phyloP scores from a whole-genome alignment of 257 asterid species.

The Pogostemon cablin region DNA sequence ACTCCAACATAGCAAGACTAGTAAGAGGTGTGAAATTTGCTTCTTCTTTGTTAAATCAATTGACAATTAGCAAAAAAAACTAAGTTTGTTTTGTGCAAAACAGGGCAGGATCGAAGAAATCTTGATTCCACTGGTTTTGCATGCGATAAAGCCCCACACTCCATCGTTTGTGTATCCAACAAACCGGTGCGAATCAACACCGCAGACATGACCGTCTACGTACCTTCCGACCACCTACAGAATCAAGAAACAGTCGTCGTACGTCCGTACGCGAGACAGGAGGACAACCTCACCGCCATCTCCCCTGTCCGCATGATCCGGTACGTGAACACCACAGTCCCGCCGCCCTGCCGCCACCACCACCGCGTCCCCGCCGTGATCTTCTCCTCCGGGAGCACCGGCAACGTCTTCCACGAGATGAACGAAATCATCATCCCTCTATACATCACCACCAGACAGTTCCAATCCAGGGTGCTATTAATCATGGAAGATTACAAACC shows the following conservation, averaged over 20 bases:
- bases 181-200: conserved; percentile 45
- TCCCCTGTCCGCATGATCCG: conserved; percentile 44
- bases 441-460: conserved; percentile 67
- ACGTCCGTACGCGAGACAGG: conserved; percentile 67
- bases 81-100: not conserved
- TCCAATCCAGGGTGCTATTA: conserved; percentile 57
- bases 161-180: conserved; percentile 50
- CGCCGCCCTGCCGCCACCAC: conserved; percentile 42
- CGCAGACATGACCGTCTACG: conserved; percentile 40
- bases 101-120: conserved; percentile 54
- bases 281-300: conserved; percentile 38
- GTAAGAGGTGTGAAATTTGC: conserved; percentile 42
- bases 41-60: not conserved
- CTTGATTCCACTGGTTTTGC: conserved; percentile 57
- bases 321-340: conserved; percentile 30
- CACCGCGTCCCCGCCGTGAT: conserved; percentile 75
- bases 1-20: conserved; percentile 39
- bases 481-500: conserved; percentile 68
- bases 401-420: conserved; percentile 85
- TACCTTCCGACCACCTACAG: conserved; percentile 32
- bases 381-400: conserved; percentile 84
- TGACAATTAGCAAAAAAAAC: no score
- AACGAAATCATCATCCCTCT: conserved; percentile 84
- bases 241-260: conserved; percentile 9
- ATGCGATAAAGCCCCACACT: conserved; percentile 44